A percentile compares a stretch with the other conserved stretches of the same genome.
These are phyloP conservation scores for Macrocybe gigantea DNA, from an alignment of 768 basidiomycete species.

Conservation along the genomic window DNA sequence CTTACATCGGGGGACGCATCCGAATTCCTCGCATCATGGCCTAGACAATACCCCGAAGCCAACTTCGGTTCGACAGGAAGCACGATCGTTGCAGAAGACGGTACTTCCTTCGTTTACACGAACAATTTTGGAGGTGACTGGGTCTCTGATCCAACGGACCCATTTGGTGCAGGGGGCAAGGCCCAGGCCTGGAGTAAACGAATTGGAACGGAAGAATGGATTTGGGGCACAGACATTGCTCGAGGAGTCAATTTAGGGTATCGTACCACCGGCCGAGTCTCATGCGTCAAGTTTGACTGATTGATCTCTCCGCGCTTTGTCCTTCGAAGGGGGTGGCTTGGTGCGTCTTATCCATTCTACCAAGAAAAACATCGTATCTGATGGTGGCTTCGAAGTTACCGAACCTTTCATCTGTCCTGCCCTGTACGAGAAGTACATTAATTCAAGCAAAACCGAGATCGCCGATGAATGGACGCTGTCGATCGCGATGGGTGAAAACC, in stretches of 20 bases:
- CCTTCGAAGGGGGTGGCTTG: too few species aligned
- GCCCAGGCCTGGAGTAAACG: constrained; percentile 63
- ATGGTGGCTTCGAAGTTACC: constrained; percentile 57
- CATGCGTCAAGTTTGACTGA: neutral
- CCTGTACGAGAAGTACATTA: constrained; percentile 52
- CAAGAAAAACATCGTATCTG: constrained; percentile 34
- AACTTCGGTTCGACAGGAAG: constrained; percentile 27
- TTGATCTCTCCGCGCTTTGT: too few species aligned
- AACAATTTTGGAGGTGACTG: constrained; percentile 56
- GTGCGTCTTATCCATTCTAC: too few species aligned
- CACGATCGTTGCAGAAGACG: constrained; percentile 44
- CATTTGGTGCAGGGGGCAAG: constrained; percentile 54
- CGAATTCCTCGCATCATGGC: too few species aligned
- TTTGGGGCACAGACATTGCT: constrained; percentile 58
- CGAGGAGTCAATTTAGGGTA: constrained; percentile 56
- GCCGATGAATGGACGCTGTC: constrained; percentile 68
- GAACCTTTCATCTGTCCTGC: constrained; percentile 61
- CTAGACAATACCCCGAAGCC: too few species aligned
- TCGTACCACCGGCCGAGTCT: neutral
- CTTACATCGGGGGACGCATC: neutral
- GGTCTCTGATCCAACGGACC: constrained; percentile 43
- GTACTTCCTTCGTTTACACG: constrained; percentile 53
- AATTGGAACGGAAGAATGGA: constrained; percentile 66
- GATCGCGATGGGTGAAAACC: constrained; percentile 45
- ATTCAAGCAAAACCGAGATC: constrained; percentile 12